A percentile compares a stretch with the other conserved stretches of the same genome.
phyloP scores from a whole-genome alignment of 2,329 filamentous ascomycete genomes.

The Dactylonectria macrodidyma region DNA sequence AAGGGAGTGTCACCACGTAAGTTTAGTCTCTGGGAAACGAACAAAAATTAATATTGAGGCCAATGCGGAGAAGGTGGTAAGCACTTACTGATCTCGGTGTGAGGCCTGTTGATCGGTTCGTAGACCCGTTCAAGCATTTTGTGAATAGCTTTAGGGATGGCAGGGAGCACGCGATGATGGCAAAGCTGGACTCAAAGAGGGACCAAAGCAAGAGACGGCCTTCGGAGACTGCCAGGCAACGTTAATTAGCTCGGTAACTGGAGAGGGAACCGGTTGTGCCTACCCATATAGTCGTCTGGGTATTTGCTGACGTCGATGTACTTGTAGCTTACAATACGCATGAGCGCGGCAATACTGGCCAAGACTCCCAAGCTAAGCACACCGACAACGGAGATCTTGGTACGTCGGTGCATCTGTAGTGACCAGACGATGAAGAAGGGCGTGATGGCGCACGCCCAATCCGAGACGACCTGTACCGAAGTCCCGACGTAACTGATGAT shows the following conservation, averaged over 20 bases:
- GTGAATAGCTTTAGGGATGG: constrained; percentile 33
- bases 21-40: neutral
- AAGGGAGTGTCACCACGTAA: constrained; percentile 6
- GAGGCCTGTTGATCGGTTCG: constrained; percentile 22
- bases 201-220: constrained; percentile 36
- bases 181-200: constrained; percentile 26
- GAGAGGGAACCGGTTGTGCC: neutral
- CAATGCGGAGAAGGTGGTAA: too few species aligned
- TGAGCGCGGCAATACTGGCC: constrained; percentile 34
- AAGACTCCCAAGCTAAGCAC: constrained; percentile 32
- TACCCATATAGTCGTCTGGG: constrained; percentile 24
- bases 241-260: neutral
- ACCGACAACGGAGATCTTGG: constrained; percentile 38
- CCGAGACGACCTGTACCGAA: constrained; percentile 41
- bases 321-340: constrained; percentile 36
- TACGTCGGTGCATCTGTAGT: constrained; percentile 45
- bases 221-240: constrained; percentile 6
- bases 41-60: neutral
- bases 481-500: constrained; percentile 37
- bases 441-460: constrained; percentile 49
- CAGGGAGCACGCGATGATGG: constrained; percentile 34
- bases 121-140: constrained; percentile 15
- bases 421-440: constrained; percentile 49
- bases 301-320: constrained; percentile 28
- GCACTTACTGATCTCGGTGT: constrained; percentile 19